Evolutionary conservation across 2,329 filamentous ascomycete species (phyloP).

Genomic region (Paracamarosporium sp.): DNA sequence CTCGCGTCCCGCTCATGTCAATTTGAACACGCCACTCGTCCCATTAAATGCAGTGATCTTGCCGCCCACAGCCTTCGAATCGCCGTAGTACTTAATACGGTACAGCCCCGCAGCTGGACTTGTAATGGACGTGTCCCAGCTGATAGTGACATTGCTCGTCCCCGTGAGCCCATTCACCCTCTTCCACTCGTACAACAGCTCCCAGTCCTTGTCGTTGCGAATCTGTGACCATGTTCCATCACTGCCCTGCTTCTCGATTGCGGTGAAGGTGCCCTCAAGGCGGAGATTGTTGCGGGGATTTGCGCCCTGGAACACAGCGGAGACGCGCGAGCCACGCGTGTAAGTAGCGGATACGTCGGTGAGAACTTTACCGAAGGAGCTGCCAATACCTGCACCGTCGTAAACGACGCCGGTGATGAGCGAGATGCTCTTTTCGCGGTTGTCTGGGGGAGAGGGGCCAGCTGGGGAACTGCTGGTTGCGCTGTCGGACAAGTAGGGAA

Average conservation of each 20-base stretch:
- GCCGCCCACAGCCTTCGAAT: slow-evolving; percentile 68
- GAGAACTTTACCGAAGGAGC: slow-evolving; percentile 73
- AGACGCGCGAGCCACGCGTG: slow-evolving; percentile 66
- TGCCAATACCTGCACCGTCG: slow-evolving; percentile 71
- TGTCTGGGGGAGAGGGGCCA: slow-evolving; percentile 77
- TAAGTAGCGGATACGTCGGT: slow-evolving; percentile 63
- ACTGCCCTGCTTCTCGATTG: slow-evolving; percentile 69
- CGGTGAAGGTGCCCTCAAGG: slow-evolving; percentile 77
- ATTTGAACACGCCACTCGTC: slow-evolving; percentile 31
- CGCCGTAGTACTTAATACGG: slow-evolving; percentile 82
- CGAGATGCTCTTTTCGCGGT: slow-evolving; percentile 74
- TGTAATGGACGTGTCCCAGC: slow-evolving; percentile 74
- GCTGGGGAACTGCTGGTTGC: slow-evolving; percentile 38
- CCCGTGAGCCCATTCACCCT: slow-evolving; percentile 73
- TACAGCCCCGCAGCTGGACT: slow-evolving; percentile 67
- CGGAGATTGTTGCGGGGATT: slow-evolving; percentile 90
- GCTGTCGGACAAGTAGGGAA: slow-evolving; percentile 67
- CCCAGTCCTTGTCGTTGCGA: slow-evolving; percentile 81
- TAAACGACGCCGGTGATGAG: slow-evolving; percentile 83
- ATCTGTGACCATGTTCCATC: slow-evolving; percentile 68
- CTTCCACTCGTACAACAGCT: slow-evolving; percentile 80
- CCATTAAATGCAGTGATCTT: slow-evolving; percentile 47
- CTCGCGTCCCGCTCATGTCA: background rate
- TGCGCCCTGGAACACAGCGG: slow-evolving; percentile 78
- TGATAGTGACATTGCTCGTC: slow-evolving; percentile 77